phyloP scores from a whole-genome alignment of 2,329 filamentous ascomycete genomes.

The Aspergillus sp. region DNA sequence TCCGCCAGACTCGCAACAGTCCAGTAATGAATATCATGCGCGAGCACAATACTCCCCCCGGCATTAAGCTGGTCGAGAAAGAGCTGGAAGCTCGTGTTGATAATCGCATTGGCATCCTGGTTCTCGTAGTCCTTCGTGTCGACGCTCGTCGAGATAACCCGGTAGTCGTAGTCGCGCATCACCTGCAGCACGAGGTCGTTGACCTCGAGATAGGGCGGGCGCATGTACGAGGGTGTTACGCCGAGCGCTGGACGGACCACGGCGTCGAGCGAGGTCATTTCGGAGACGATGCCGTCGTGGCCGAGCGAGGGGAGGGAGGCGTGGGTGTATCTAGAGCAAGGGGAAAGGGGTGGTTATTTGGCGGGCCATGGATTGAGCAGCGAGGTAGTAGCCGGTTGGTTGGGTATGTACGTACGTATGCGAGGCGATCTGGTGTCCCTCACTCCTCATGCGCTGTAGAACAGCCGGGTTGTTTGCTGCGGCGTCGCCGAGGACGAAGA shows the following conservation, averaged over 20 bases:
- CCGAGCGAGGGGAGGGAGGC: conserved; percentile 40
- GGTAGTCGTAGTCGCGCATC: conserved; percentile 49
- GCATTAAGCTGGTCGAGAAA: conserved; percentile 36
- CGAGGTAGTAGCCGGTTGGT: background rate
- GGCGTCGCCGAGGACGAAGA: conserved; percentile 61
- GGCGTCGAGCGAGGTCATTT: conserved; percentile 49
- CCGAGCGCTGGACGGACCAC: conserved; percentile 47
- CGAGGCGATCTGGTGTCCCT: conserved; percentile 53
- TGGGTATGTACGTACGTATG: conserved; percentile 42
- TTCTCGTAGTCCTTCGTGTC: conserved; percentile 50
- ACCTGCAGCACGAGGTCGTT: conserved; percentile 35
- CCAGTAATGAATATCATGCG: conserved; percentile 42
- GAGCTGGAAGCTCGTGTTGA: conserved; percentile 34
- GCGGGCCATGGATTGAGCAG: too few species aligned
- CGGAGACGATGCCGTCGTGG: conserved; percentile 32
- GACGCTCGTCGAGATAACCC: conserved; percentile 47
- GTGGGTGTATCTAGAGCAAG: conserved; percentile 42
- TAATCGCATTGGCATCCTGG: conserved; percentile 31
- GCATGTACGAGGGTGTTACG: conserved; percentile 53
- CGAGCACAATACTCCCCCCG: conserved; percentile 38
- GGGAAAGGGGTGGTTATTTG: too few species aligned
- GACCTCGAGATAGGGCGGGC: conserved; percentile 49
- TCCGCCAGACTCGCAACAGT: conserved; percentile 39
- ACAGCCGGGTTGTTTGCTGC: conserved; percentile 29
- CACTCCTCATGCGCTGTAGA: conserved; percentile 33